phyloP scores from a whole-genome alignment of 2,329 filamentous ascomycete genomes.

The Phoma herbarum region DNA sequence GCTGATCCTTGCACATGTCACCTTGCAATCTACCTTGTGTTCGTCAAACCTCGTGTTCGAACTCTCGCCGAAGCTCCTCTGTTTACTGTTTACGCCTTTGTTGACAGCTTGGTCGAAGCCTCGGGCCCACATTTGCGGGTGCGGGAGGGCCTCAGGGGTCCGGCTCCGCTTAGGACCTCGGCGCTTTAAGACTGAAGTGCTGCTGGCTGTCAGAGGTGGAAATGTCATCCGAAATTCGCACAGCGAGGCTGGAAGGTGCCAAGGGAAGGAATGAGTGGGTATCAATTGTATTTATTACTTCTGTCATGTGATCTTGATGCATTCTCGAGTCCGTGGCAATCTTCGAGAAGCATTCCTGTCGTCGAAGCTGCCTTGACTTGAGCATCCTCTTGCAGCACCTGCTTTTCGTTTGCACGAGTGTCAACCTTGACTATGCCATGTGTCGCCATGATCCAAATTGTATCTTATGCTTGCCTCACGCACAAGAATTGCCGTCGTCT shows the following conservation, averaged over 20 bases:
- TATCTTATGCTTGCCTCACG: not conserved
- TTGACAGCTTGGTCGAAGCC: constrained; percentile 8
- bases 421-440: too few relatives aligned
- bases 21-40: not conserved
- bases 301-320: constrained; percentile 8
- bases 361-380: constrained; percentile 1
- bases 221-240: not conserved
- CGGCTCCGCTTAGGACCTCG: constrained; percentile 6
- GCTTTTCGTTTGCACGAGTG: not conserved
- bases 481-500: not conserved
- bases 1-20: not conserved
- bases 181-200: constrained; percentile 3
- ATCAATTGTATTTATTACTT: constrained; percentile 11
- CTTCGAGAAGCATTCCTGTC: constrained; percentile 17
- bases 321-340: not conserved
- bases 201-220: not conserved
- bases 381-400: not conserved
- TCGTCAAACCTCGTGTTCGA: not conserved
- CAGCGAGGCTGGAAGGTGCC: not conserved
- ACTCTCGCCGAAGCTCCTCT: not conserved
- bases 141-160: constrained; percentile 14
- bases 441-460: not conserved
- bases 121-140: constrained; percentile 15
- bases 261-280: constrained; percentile 1
- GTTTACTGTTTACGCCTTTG: constrained; percentile 6